These are phyloP conservation scores for Azolla pinnata DNA, from an alignment of 75 land plant genomes.

Conservation along the genomic window DNA sequence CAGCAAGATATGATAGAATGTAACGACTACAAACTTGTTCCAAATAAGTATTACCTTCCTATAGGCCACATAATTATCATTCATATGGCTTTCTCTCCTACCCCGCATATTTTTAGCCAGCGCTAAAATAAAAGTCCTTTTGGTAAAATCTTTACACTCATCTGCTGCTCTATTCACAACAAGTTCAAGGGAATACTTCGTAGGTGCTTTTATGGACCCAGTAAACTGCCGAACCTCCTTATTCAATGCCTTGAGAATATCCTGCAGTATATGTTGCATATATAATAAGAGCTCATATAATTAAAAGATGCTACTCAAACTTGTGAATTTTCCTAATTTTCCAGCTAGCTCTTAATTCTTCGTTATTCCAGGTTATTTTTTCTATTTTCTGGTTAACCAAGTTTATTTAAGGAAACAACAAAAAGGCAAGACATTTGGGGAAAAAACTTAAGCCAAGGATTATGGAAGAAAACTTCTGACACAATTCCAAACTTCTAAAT, in stretches of 20 bases:
- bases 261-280: slow-evolving; percentile 18
- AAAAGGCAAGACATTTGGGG: too few relatives aligned
- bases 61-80: slow-evolving; percentile 90
- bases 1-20: too few relatives aligned
- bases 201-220: slow-evolving; percentile 82
- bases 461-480: not conserved
- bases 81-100: slow-evolving; percentile 30
- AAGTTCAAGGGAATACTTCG: slow-evolving; percentile 62
- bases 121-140: slow-evolving; percentile 35
- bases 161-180: slow-evolving; percentile 62
- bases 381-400: too few relatives aligned
- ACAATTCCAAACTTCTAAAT: not conserved
- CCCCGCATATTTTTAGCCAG: slow-evolving; percentile 52
- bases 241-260: slow-evolving; percentile 56
- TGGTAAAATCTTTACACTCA: slow-evolving; percentile 28
- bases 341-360: too few relatives aligned
- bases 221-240: slow-evolving; percentile 77
- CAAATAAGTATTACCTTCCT: slow-evolving; percentile 75
- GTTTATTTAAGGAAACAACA: too few relatives aligned
- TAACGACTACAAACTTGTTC: too few relatives aligned
- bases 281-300: not conserved
- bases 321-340: too few relatives aligned
- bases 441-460: too few relatives aligned
- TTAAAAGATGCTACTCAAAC: not conserved
- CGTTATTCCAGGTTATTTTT: too few relatives aligned